Conservation (phyloP, 169 alveolate genomes). For the Plasmodium billcollinsi region DNA sequence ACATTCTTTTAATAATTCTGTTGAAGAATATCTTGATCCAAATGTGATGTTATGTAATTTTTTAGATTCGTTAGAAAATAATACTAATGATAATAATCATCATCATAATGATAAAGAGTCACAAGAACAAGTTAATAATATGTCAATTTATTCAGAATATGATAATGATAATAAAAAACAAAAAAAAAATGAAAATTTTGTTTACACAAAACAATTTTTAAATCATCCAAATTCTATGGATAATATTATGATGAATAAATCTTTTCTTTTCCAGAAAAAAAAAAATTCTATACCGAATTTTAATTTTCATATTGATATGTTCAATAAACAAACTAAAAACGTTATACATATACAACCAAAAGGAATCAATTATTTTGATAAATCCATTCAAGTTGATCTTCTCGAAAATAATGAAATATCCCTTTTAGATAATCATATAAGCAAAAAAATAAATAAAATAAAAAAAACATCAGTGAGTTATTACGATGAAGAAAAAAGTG, state of each 20-base stretch:
- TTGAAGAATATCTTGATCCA: slow-evolving; percentile 63
- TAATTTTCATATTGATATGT: slow-evolving; percentile 30
- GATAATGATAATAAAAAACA: neutral
- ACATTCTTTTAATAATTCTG: neutral
- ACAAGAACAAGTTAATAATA: neutral
- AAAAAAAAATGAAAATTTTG: no score
- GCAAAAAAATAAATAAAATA: neutral
- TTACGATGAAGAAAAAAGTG: neutral
- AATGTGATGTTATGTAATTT: slow-evolving; percentile 43
- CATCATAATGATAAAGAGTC: neutral
- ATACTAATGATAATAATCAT: neutral
- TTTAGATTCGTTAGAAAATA: slow-evolving; percentile 38
- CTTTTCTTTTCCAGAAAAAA: slow-evolving; percentile 45
- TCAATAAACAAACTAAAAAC: slow-evolving; percentile 7
- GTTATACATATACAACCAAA: slow-evolving; percentile 30
- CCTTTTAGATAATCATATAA: no score
- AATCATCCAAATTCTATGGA: slow-evolving; percentile 23
- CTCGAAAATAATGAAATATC: neutral
- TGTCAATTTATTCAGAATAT: neutral
- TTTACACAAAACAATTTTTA: neutral
- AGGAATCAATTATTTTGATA: slow-evolving; percentile 26
- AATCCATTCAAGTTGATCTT: slow-evolving; percentile 63
- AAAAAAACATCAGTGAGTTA: neutral
- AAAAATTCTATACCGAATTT: slow-evolving; percentile 42
- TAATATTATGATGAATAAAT: slow-evolving; percentile 15